Base-by-base conservation (phyloP, 2,329 filamentous ascomycete species). In the Colletotrichum neosansevieriae region DNA sequence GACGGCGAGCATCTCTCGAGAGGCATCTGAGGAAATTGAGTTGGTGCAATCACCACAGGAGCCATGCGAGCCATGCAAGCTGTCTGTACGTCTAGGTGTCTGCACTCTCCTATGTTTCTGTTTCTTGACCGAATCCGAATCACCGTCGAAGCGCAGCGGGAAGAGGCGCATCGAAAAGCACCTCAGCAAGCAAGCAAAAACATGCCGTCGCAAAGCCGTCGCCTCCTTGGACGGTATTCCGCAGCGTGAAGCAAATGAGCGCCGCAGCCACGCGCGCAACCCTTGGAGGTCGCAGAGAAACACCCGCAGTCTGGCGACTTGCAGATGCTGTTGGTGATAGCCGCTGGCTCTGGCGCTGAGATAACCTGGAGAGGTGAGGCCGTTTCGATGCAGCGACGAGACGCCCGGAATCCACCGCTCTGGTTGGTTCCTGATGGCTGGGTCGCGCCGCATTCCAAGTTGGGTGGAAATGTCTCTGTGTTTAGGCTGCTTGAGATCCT, bases 201-300 rank as follows among this genome's bases (percentile, higher is more conserved):
- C 53, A 57, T 57, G 34, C 36, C 53, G 36, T 57, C 53, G 53
- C 19, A 42, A 49, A 34, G 10, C 53, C 19, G 53, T 17, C 53
- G 36, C 36, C 53, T 42, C 19, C 36, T 29, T 29, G 36, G 21
- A 6, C 36, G 17, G 36, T 42, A 40, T 24, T 24, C 44, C 53
- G 36, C 53, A 57, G 53, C 19, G 24, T 12, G 36, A 13, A 57
- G 53, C 53, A 57, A 57, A 57, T 57, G 53, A 57, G 53, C 38
- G 36, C 53, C 36, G 53, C 53, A n/a, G 53, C 53, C 53, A 44
- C 36, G 34, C 51, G 53, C 53, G 53, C 29, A 29, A 29, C 15
- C 17, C 24, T 45, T n/a, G 15, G 42, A 9, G 32, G 49, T 32
- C 29, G n/a, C 24, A 51, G 51, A 38, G 51, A 54, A 34, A 10